Evolutionary conservation across 78 protist species (phyloP), one percentile per base, ranked within the genome.

Genomic region (Isochrysis galbana): DNA sequence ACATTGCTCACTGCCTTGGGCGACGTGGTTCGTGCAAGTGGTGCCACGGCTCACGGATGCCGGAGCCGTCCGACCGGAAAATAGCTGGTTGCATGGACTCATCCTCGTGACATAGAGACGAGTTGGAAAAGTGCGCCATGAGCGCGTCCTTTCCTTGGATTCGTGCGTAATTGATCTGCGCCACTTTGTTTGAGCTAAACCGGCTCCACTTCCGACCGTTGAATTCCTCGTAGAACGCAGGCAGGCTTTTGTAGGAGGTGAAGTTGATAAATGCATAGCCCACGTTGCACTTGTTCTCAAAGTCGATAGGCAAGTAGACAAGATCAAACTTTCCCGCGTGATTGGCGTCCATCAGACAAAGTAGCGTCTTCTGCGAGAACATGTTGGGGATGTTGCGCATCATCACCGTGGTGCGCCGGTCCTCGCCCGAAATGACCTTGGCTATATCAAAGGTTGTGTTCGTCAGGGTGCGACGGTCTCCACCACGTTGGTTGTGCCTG

Each of bases 251-350:
- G 39, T 91, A 93, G 38, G 32, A 23, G 69, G 34, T 91, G 61
- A 97, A 95, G 87, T 97, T 97, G 41, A 97, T 93, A 78, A 97
- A 97, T 26, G 98, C 97, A 86, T 97, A 97, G 29, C 98, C 98
- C 61, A 93, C 93, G 91, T 95, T 96, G 90, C 95, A 95, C 55
- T 91, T 90, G 88, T 91, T 97, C 96, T 96, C 69, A 78, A 94
- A 96, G 89, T 97, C 98, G n/a, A 97, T 95, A 26, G 98, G 98
- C 22, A 97, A 82, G 93, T 97, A 96, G 78, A 97, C 89, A 48
- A 95, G 96, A n/a, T 97, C 97, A 90, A 91, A 97, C 14, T 94
- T 11, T 72, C 97, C 97, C 84, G 77, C 39, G n/a, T 91, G 93
- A 19, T 96, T 2, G 77, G 87, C 92, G 84, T 97, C 96, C 55